Conservation (phyloP, 345 rosid species). For the Euphorbia lathyris region DNA sequence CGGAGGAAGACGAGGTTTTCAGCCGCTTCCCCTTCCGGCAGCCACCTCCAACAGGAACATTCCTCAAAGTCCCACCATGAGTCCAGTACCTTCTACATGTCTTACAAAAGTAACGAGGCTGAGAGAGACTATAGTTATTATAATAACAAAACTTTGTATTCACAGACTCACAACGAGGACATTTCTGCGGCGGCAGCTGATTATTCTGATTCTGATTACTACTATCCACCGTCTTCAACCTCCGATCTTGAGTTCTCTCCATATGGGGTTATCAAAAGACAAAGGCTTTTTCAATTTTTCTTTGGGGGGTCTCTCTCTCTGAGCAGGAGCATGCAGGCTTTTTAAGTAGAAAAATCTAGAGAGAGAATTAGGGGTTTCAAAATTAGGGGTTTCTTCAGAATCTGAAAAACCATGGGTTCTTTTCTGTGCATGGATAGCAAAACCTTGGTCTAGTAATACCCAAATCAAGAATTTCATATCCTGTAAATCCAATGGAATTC, state of each 20-base stretch:
- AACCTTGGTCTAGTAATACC: conserved; percentile 3
- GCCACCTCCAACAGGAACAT: conserved; percentile 69
- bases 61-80: conserved; percentile 67
- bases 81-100: conserved; percentile 70
- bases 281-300: no score
- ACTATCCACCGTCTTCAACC: conserved; percentile 27
- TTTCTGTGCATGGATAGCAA: neutral
- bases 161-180: conserved; percentile 64
- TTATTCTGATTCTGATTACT: conserved; percentile 16
- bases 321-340: conserved; percentile 25
- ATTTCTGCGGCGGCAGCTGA: conserved; percentile 37
- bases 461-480: conserved; percentile 14
- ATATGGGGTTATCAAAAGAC: no score
- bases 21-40: conserved; percentile 52
- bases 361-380: no score
- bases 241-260: conserved; percentile 23
- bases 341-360: neutral
- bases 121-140: conserved; percentile 66
- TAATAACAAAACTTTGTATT: conserved; percentile 73
- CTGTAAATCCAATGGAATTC: conserved; percentile 14
- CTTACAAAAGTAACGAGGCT: conserved; percentile 76
- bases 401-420: no score
- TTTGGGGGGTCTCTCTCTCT: no score
- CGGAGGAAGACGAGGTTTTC: conserved; percentile 30
- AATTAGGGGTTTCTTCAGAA: conserved; percentile 6